A percentile compares a stretch with the other conserved stretches of the same genome.
These are phyloP conservation scores for Platanus orientalis DNA, from an alignment of 164 flowering plant genomes.

Conservation along the genomic window DNA sequence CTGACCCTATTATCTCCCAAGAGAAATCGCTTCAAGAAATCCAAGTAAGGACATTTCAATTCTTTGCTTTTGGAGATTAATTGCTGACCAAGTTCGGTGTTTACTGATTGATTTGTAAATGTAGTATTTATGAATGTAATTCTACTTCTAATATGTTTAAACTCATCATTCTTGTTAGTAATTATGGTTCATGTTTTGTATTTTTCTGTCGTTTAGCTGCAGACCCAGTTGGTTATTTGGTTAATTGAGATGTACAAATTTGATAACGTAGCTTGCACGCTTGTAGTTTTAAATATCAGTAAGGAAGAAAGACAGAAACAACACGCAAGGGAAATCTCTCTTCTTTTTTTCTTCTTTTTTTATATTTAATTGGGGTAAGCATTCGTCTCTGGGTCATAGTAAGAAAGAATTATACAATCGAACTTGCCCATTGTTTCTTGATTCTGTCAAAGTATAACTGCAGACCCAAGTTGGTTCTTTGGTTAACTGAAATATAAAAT, in stretches of 20 bases:
- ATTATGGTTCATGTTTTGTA: background rate
- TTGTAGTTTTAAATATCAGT: background rate
- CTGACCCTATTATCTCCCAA: constrained; percentile 42
- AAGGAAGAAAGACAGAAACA: background rate
- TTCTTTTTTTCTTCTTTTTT: too few relatives aligned
- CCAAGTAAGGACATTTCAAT: constrained; percentile 47
- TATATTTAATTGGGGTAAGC: too few relatives aligned
- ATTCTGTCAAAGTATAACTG: too few relatives aligned
- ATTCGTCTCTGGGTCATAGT: too few relatives aligned
- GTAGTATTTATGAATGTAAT: background rate
- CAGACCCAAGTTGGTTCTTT: constrained; percentile 1
- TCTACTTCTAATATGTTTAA: background rate
- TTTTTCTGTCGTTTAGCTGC: background rate
- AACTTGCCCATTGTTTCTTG: too few relatives aligned
- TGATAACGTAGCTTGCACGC: background rate
- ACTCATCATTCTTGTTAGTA: background rate
- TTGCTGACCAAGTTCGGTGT: background rate
- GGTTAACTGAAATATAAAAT: background rate
- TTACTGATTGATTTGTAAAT: background rate
- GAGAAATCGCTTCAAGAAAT: constrained; percentile 65
- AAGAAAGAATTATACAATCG: too few relatives aligned
- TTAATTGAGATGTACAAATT: background rate
- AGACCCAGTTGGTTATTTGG: background rate
- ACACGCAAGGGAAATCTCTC: too few relatives aligned
- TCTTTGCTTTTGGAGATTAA: background rate